A percentile compares a stretch with the other conserved stretches of the same genome.
Evolutionary conservation across 1,139 yeast genomes (phyloP).

Genomic region (Hanseniaspora uvarum): DNA sequence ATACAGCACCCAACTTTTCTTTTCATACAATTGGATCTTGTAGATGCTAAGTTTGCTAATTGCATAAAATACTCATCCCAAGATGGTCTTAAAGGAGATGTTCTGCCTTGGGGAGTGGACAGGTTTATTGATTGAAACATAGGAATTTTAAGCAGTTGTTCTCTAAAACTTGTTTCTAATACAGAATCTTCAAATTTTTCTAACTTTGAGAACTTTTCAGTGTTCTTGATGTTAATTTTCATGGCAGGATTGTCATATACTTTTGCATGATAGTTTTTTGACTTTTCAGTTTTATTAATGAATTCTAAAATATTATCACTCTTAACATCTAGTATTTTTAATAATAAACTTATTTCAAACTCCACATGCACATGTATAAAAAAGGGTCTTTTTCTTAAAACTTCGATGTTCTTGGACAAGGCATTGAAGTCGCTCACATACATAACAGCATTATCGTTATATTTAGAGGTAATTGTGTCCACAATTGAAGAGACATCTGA

Average conservation of each 20-base stretch:
- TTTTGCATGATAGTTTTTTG: background rate
- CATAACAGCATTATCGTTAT: constrained; percentile 58
- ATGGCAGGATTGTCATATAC: background rate
- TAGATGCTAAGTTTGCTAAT: constrained; percentile 84
- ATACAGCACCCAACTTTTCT: constrained; percentile 92
- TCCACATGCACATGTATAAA: constrained; percentile 73
- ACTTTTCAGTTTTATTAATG: constrained; percentile 19
- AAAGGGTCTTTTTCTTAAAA: constrained; percentile 66
- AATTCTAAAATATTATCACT: constrained; percentile 23
- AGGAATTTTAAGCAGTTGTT: background rate
- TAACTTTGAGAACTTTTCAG: background rate
- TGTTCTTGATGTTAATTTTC: background rate
- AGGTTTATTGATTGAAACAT: background rate
- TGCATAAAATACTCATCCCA: constrained; percentile 97
- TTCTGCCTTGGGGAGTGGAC: background rate
- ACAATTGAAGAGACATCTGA: constrained; percentile 37
- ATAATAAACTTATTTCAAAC: constrained; percentile 47
- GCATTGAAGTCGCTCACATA: constrained; percentile 38
- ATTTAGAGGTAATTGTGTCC: constrained; percentile 56
- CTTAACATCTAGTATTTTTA: constrained; percentile 20
- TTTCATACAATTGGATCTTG: constrained; percentile 92
- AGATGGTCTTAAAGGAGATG: constrained; percentile 61
- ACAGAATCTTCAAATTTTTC: background rate
- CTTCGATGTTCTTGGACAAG: constrained; percentile 36
- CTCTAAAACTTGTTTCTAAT: background rate